Conservation (phyloP, 495 filamentous ascomycete genomes). For the Hyaloscypha finlandica region DNA sequence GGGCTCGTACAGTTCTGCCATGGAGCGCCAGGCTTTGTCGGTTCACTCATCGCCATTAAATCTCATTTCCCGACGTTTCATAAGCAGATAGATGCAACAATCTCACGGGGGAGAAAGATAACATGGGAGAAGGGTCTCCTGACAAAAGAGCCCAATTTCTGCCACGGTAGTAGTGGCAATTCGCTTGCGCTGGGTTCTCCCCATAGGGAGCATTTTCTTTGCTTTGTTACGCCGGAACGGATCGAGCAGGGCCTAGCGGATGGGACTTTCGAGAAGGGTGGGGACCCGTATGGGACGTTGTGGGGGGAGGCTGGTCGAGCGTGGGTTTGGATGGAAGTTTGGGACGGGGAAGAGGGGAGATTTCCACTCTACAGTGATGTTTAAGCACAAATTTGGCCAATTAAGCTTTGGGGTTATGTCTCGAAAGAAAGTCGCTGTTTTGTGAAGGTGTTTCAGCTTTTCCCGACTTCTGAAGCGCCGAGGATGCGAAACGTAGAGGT, state of each 20-base stretch:
- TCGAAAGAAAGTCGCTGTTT: too few relatives aligned
- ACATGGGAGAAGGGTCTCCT: slow-evolving; percentile 55
- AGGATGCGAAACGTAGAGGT: too few relatives aligned
- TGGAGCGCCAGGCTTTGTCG: slow-evolving; percentile 62
- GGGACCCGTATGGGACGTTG: slow-evolving; percentile 42
- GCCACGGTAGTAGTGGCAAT: slow-evolving; percentile 67
- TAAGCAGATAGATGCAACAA: slow-evolving; percentile 47
- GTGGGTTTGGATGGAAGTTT: slow-evolving; percentile 48
- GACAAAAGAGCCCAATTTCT: slow-evolving; percentile 63
- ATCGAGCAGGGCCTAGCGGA: slow-evolving; percentile 49
- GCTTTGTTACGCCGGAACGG: slow-evolving; percentile 49
- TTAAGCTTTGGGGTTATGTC: too few relatives aligned
- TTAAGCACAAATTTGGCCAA: background rate
- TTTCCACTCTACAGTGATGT: slow-evolving; percentile 50
- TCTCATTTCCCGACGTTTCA: slow-evolving; percentile 50
- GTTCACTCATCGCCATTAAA: slow-evolving; percentile 51
- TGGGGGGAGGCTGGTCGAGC: slow-evolving; percentile 50
- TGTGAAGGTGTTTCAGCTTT: too few relatives aligned
- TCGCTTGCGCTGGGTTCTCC: slow-evolving; percentile 44
- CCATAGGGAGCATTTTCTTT: slow-evolving; percentile 51
- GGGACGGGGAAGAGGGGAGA: slow-evolving; percentile 40
- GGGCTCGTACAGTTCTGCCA: slow-evolving; percentile 67
- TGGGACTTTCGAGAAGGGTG: slow-evolving; percentile 38
- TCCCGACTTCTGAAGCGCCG: too few relatives aligned
- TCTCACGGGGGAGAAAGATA: slow-evolving; percentile 42